phyloP scores from a whole-genome alignment of 108 stramenopile species.

The Stephanodiscus minutulus region DNA sequence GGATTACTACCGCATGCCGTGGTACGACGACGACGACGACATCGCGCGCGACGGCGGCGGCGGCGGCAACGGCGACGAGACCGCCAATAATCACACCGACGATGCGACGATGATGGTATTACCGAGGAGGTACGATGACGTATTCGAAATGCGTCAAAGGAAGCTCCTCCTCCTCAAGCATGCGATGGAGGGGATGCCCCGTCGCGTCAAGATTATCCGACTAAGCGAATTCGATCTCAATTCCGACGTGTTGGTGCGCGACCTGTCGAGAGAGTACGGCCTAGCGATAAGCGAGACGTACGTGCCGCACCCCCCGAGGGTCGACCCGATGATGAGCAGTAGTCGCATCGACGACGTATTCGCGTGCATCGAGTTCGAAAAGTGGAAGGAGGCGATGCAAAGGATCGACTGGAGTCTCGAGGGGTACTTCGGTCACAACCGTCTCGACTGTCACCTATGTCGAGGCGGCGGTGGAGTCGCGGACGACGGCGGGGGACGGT shows the following conservation, averaged over 20 bases:
- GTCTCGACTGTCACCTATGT: constrained; percentile 44
- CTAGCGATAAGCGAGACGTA: constrained; percentile 11
- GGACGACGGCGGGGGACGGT: background rate
- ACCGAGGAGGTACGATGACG: constrained; percentile 21
- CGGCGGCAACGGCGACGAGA: background rate
- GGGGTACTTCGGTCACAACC: constrained; percentile 48
- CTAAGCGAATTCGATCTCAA: constrained; percentile 45
- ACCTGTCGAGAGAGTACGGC: constrained; percentile 46
- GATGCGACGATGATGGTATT: too few species aligned
- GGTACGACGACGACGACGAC: constrained; percentile 17
- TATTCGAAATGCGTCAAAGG: constrained; percentile 37
- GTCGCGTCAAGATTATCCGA: constrained; percentile 45
- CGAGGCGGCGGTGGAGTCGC: background rate
- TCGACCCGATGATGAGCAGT: constrained; percentile 1
- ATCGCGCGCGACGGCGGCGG: background rate
- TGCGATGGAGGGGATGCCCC: constrained; percentile 33
- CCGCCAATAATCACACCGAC: constrained; percentile 9
- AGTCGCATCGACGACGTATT: background rate
- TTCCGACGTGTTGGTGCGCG: constrained; percentile 34
- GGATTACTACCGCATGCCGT: constrained; percentile 26
- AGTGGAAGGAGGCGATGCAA: constrained; percentile 47
- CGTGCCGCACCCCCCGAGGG: background rate
- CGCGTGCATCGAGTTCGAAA: constrained; percentile 16
- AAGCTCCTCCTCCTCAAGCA: constrained; percentile 41
- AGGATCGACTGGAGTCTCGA: constrained; percentile 47